Conservation (phyloP, 148 eudicot species). For the Heliamphora exappendiculata region DNA sequence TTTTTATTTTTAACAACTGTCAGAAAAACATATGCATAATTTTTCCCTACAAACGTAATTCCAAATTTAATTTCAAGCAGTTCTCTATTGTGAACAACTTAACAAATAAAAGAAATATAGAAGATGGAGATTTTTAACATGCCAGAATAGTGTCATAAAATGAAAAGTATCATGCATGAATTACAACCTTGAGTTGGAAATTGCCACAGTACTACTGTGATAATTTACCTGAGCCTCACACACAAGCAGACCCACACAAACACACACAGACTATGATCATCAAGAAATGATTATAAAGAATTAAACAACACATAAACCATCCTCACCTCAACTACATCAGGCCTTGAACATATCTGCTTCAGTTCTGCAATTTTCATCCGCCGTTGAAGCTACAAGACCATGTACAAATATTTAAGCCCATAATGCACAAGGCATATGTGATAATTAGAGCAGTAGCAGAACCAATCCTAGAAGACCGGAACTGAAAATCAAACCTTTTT, state of each 20-base stretch:
- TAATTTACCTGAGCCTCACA: background rate
- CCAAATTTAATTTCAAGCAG: too few species aligned
- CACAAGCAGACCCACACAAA: too few species aligned
- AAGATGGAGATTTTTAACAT: background rate
- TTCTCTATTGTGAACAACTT: background rate
- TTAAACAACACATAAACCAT: background rate
- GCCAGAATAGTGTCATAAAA: background rate
- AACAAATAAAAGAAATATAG: background rate
- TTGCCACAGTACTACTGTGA: background rate
- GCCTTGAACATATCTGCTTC: slow-evolving; percentile 73
- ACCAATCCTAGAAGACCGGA: background rate
- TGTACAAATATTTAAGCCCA: background rate
- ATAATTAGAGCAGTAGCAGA: background rate
- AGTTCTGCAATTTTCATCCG: slow-evolving; percentile 96
- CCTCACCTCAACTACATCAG: slow-evolving; percentile 97
- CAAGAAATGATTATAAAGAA: background rate
- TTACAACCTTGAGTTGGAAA: background rate
- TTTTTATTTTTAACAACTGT: too few species aligned
- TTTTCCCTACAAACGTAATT: too few species aligned
- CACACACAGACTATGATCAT: background rate
- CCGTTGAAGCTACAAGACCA: slow-evolving; percentile 68
- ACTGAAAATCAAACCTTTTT: slow-evolving; percentile 56
- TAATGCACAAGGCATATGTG: background rate
- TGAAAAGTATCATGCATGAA: background rate
- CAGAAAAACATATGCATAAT: too few species aligned